Evolutionary conservation across 2,329 filamentous ascomycete genomes (phyloP), one percentile per base, ranked within the genome.

Genomic region (Tolypocladium endophyticum): DNA sequence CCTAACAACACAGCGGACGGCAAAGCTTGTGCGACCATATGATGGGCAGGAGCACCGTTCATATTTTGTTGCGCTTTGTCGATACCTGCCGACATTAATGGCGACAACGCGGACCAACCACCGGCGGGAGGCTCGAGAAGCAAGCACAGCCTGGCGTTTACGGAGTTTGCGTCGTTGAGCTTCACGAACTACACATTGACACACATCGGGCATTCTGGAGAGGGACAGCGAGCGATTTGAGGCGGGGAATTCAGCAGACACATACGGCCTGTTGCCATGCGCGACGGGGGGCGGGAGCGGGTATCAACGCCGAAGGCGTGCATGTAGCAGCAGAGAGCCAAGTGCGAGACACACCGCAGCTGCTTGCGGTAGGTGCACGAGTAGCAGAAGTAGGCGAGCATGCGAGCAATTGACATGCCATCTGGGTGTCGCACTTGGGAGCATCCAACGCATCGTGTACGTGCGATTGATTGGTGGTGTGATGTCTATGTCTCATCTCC

Each of bases 101-200:
- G 30, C 20, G 30, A 47, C 52, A 36, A 58, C n/a, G 14, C 28
- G 47, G 36, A 28, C 36, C 35, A n/a, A 45, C 43, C 36, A 23
- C 47, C 28, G 16, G 18, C 50, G 23, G 45, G 50, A 54, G 50
- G 47, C 38, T 58, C 58, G 25, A 30, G 18, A 30, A 55, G 33
- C 47, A 47, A 59, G 55, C 58, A 57, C 45, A 57, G 58, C 55
- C 55, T 60, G 58, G 58, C 55, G 58, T 60, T 60, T 54, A 35
- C 12, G 58, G 58, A 57, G 55, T 60, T 60, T 57, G 33, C 50
- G 57, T 52, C 16, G 39, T 35, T 39, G 20, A 18, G 38, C 55
- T 18, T 57, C 41, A 23, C 12, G 30, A 20, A 54, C 30, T 20
- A 33, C 30, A 53, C 18, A 35, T 6, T 35, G 28, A 18, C 20